Base-by-base conservation (phyloP, 2,329 filamentous ascomycete genomes). In the Botrytis byssoidea region DNA sequence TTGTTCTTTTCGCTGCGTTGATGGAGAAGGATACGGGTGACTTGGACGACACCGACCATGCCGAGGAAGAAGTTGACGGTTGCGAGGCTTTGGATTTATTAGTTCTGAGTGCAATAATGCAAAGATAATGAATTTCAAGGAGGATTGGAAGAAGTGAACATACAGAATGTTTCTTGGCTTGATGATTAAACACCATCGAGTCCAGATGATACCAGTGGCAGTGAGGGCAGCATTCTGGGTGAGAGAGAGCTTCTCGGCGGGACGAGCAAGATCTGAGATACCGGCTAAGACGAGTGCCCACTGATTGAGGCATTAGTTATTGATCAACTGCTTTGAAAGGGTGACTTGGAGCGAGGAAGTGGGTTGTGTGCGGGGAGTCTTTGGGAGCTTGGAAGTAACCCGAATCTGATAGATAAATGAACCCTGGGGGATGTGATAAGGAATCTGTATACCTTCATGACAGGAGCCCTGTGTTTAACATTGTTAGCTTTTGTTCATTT, bases 41-140 rank as follows among this genome's bases (percentile, higher is more conserved):
- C 87, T 87, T 99, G 96, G 77, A 93, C 88, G 74, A 93, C 85
- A 79, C 96, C 96, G 76, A 98, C 95, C 78, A 92, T 85, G 80
- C 93, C 95, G 79, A 99, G 92, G 88, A 98, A 97, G 89, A 98
- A 98, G 89, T 99, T 99, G 82, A 98, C 96, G 72, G 94, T 91
- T 75, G 96, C 96, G 74, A 99, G 91, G 75, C 92, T 94, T 75
- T 60, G 48, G 25, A 4, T 69, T 37, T 32, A 40, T 75, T 69
- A 74, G 67, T 42, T 60, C 29, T 12, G n/a, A 10, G 7, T 59
- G 35, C 18, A 22, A 59, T 40, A 12, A 64, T 22, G 59, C 8
- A 18, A 48, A 16, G 40, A 18, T 18, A 32, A 20, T 20, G 10
- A 48, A 67, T 29, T 25, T 84, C 57, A 29, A 35, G 48, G 22